Percentiles rank a stretch among this genome's conserved stretches.
Conservation (phyloP, 179 eudicot genomes). For the Carnegiea gigantea region DNA sequence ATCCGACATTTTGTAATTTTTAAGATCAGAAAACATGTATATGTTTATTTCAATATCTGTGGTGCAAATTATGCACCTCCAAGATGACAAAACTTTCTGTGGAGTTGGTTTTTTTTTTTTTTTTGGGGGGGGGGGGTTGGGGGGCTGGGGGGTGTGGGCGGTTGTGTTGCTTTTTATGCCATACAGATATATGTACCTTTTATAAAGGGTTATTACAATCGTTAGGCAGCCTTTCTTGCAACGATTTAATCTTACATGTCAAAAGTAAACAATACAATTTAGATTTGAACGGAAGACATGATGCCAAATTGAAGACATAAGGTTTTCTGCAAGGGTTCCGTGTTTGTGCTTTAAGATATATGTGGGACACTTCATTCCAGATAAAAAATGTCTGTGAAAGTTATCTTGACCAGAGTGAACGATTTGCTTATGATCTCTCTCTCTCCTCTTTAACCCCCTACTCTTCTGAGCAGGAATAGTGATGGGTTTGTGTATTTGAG, state of each 20-base stretch:
- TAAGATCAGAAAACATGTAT: neutral
- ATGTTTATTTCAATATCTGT: neutral
- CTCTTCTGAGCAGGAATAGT: slow-evolving; percentile 45
- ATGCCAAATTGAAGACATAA: neutral
- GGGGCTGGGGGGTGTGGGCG: no score
- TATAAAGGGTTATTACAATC: no score
- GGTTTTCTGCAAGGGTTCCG: neutral
- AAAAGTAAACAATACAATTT: no score
- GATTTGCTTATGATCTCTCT: neutral
- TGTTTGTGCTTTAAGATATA: neutral
- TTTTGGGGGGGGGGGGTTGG: no score
- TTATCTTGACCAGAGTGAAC: neutral
- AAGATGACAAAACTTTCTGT: neutral
- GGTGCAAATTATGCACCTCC: neutral
- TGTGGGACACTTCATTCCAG: neutral
- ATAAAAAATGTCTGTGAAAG: neutral
- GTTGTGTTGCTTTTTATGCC: no score
- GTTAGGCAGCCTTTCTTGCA: no score
- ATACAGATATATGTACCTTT: no score
- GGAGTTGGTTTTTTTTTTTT: neutral
- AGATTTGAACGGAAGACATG: neutral
- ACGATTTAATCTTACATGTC: neutral
- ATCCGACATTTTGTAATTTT: neutral
- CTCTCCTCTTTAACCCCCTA: neutral
- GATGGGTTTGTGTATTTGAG: slow-evolving; percentile 82